phyloP scores from a whole-genome alignment of 176 grass and related monocot genomes.

The Oryza rufipogon region DNA sequence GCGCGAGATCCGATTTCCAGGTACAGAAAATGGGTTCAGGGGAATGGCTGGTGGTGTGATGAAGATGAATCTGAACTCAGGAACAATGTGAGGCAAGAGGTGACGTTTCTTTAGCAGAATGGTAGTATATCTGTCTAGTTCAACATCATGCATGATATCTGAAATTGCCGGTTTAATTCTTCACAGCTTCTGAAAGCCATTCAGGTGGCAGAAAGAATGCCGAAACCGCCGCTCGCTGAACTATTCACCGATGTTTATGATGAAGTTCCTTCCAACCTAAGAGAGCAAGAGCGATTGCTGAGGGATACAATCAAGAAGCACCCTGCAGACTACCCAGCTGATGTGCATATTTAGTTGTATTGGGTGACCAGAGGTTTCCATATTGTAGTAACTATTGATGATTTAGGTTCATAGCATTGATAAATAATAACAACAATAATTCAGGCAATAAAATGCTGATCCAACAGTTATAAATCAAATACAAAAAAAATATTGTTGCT shows the following conservation, averaged over 20 bases:
- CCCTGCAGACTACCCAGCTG: slow-evolving; percentile 68
- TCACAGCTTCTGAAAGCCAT: slow-evolving; percentile 82
- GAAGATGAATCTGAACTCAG: slow-evolving; percentile 78
- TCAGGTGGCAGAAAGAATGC: slow-evolving; percentile 81
- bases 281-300: slow-evolving; percentile 69
- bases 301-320: slow-evolving; percentile 73
- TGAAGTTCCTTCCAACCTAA: slow-evolving; percentile 73
- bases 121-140: neutral
- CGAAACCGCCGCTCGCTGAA: slow-evolving; percentile 65
- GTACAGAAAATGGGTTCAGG: slow-evolving; percentile 95
- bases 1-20: slow-evolving; percentile 83
- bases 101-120: slow-evolving; percentile 37
- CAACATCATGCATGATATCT: neutral
- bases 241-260: slow-evolving; percentile 94
- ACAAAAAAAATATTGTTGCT: neutral
- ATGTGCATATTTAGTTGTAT: slow-evolving; percentile 67
- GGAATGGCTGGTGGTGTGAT: slow-evolving; percentile 91
- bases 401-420: slow-evolving; percentile 34
- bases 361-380: neutral
- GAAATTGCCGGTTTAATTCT: slow-evolving; percentile 16
- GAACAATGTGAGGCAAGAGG: slow-evolving; percentile 74
- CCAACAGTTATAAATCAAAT: slow-evolving; percentile 7
- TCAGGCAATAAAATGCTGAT: slow-evolving; percentile 30
- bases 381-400: slow-evolving; percentile 23
- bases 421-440: slow-evolving; percentile 19